These are phyloP conservation scores for Erythrophleum fordii DNA, from an alignment of 306 rosid species.

Conservation along the genomic window DNA sequence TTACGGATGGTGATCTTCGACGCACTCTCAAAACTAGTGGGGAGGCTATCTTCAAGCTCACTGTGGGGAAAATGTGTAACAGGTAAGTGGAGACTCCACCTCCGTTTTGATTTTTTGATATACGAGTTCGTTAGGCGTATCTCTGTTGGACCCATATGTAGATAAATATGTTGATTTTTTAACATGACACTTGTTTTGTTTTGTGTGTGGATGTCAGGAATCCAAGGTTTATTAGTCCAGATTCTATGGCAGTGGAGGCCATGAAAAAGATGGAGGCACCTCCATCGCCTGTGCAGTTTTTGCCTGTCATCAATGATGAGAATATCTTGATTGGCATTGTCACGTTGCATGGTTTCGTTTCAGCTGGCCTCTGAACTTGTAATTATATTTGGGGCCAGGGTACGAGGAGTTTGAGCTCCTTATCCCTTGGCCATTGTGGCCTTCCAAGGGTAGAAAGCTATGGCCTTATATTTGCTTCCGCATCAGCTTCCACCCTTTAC, in stretches of 20 bases:
- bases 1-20: slow-evolving; percentile 93
- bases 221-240: slow-evolving; percentile 73
- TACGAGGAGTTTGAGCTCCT: too few species aligned
- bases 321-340: slow-evolving; percentile 77
- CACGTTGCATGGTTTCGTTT: slow-evolving; percentile 88
- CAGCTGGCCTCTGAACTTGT: slow-evolving; percentile 73
- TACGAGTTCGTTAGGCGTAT: too few species aligned
- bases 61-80: slow-evolving; percentile 89
- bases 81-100: slow-evolving; percentile 47
- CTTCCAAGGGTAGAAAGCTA: too few species aligned
- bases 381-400: too few species aligned
- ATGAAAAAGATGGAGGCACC: slow-evolving; percentile 98
- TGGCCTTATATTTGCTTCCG: neutral
- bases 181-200: neutral
- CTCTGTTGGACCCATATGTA: neutral
- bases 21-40: slow-evolving; percentile 92
- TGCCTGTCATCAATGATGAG: slow-evolving; percentile 73
- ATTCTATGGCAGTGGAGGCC: slow-evolving; percentile 89
- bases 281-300: slow-evolving; percentile 92
- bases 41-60: slow-evolving; percentile 83
- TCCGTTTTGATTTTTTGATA: neutral
- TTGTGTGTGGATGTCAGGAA: slow-evolving; percentile 48
- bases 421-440: too few species aligned
- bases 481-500: neutral
- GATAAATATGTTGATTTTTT: neutral